Base-by-base conservation (phyloP, 2,329 filamentous ascomycete species). In the Cladophialophora psammophila region DNA sequence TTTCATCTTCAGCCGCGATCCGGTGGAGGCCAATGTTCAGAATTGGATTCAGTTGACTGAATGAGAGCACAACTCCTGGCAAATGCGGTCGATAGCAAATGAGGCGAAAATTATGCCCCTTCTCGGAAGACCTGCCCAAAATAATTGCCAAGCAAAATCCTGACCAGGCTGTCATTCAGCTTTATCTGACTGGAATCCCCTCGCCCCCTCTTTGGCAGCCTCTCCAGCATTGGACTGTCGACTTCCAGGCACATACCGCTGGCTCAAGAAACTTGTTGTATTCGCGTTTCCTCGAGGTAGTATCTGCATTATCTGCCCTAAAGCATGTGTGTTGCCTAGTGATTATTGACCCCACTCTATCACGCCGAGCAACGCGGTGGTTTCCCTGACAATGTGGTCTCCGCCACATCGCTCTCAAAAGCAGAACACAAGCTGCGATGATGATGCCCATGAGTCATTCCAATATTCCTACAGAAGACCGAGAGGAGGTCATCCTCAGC, bases 151-250 rank as follows among this genome's bases (percentile, higher is more conserved):
- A 57, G 36, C 40, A 1, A 26, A 26, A 20, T 4, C 48, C 13
- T 31, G 10, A 31, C 26, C 45, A 65, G 57, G 53, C 62, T 64
- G 38, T 18, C 35, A 15, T 31, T 60, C 65, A 67, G 65, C 65
- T 60, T 64, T 35, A 52, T 58, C 38, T 18, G 6, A 3, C 26
- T 12, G 13, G 6, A 5, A 50, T 55, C 60, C 60, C 45, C 64
- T 61, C 8, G 26, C 58, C 65, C 65, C 65, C 50, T 63, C 61
- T 64, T 63, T 12, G 8, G 12, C 54, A 64, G 61, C 61, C 61
- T 64, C 48, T 15, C 32, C 13, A 2, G n/a, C 18, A 26, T 13
- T 35, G n/a, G 42, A 48, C n/a, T 8, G 42, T 48, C 9, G 7
- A 48, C 20, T 20, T 20, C 42, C n/a, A 20, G n/a, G 42, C n/a